Percentiles rank a stretch among this genome's conserved stretches.
phyloP scores from a whole-genome alignment of 139 green algal genomes.

The Micractinium sp. region DNA sequence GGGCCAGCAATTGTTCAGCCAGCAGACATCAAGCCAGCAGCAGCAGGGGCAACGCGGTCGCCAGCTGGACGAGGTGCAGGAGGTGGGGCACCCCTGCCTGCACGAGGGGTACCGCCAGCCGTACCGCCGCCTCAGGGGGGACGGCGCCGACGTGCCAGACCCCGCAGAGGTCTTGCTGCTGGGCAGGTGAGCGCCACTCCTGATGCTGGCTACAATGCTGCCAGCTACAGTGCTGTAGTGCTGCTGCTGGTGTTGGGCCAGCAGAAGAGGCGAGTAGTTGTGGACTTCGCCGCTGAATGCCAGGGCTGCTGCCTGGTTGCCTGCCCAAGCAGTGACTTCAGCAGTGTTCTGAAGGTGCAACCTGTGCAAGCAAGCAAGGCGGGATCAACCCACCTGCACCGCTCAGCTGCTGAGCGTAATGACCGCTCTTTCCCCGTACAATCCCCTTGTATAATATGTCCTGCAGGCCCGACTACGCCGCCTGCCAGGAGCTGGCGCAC shows the following conservation, averaged over 20 bases:
- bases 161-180: slow-evolving; percentile 45
- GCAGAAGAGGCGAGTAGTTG: too few relatives aligned
- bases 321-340: background rate
- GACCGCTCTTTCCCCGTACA: too few relatives aligned
- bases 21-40: background rate
- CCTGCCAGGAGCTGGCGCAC: slow-evolving; percentile 58
- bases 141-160: slow-evolving; percentile 9
- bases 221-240: background rate
- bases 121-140: slow-evolving; percentile 53
- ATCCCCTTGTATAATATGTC: background rate
- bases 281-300: background rate
- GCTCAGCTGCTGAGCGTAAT: background rate
- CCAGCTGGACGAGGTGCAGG: background rate
- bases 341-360: too few relatives aligned
- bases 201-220: background rate
- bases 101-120: slow-evolving; percentile 62
- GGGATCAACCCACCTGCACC: background rate
- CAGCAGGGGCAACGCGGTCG: background rate
- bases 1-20: background rate
- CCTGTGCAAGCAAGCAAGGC: too few relatives aligned
- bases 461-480: slow-evolving; percentile 55
- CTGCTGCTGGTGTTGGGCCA: background rate
- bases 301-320: too few relatives aligned
- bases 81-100: slow-evolving; percentile 64
- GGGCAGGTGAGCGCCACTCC: slow-evolving; percentile 36